Percentiles rank a stretch among this genome's conserved stretches.
Conservation (phyloP, 208 protist genomes). For the Crithidia acanthocephali region DNA sequence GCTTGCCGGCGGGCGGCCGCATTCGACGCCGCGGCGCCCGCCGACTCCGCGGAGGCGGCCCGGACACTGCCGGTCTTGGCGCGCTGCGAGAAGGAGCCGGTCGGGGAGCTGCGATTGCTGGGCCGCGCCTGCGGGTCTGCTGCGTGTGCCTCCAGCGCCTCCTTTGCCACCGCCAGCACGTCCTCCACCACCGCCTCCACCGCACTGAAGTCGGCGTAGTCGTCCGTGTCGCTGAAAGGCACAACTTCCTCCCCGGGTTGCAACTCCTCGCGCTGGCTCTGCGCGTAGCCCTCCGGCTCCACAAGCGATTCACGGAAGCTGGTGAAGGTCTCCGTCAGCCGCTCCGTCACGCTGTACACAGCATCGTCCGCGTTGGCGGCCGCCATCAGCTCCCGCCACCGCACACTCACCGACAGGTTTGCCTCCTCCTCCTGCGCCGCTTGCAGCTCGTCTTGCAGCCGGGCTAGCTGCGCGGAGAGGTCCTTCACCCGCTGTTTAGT, state of each 20-base stretch:
- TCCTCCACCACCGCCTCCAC: conserved; percentile 69
- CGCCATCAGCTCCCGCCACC: conserved; percentile 87
- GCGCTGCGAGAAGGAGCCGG: background rate
- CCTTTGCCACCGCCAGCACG: conserved; percentile 28
- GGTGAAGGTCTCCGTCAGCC: conserved; percentile 49
- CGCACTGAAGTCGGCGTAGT: conserved; percentile 75
- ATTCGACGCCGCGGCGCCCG: background rate
- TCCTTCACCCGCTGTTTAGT: conserved; percentile 76
- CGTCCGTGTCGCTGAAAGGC: conserved; percentile 73
- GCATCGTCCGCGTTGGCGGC: conserved; percentile 44
- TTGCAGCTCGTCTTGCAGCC: conserved; percentile 66
- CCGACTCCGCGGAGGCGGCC: background rate
- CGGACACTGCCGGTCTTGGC: background rate
- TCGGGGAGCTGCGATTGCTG: background rate
- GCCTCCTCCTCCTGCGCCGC: conserved; percentile 51
- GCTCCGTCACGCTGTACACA: conserved; percentile 42
- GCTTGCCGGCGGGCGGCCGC: conserved; percentile 34
- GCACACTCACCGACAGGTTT: conserved; percentile 69
- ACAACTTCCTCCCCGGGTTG: conserved; percentile 32
- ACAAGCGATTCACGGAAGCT: conserved; percentile 51
- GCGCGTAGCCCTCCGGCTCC: conserved; percentile 50
- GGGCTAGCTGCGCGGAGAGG: conserved; percentile 82
- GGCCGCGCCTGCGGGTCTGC: background rate
- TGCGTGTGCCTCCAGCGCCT: conserved; percentile 27
- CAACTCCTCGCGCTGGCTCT: conserved; percentile 22